phyloP scores from a whole-genome alignment of 352 stramenopile genomes.

The Pythium myriotylum region DNA sequence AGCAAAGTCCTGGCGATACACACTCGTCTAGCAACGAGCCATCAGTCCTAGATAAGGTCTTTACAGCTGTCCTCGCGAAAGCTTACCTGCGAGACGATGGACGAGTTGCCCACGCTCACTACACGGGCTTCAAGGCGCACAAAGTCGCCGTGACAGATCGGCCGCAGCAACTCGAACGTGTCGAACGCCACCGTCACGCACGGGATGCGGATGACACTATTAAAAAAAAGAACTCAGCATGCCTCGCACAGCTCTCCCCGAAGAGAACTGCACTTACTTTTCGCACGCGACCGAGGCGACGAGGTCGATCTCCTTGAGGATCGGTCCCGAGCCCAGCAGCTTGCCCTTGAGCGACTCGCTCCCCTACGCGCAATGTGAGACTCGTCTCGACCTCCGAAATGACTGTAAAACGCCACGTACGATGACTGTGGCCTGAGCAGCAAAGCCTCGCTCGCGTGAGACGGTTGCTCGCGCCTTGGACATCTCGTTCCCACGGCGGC shows the following conservation, averaged over 20 bases:
- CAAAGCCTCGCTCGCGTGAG: conserved; percentile 20
- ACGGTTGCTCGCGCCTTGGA: conserved; percentile 12
- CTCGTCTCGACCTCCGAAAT: neutral
- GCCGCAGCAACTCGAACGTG: conserved; percentile 40
- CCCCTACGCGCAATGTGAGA: conserved; percentile 21
- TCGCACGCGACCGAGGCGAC: conserved; percentile 41
- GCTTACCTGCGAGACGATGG: conserved; percentile 41
- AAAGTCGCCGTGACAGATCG: conserved; percentile 48
- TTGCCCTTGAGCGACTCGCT: conserved; percentile 53
- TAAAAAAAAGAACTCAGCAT: neutral
- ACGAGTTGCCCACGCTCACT: conserved; percentile 41
- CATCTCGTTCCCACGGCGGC: neutral
- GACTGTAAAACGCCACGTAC: conserved; percentile 3
- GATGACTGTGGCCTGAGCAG: conserved; percentile 28
- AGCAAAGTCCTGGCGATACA: conserved; percentile 41
- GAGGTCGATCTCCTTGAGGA: conserved; percentile 54
- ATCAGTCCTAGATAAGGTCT: no score
- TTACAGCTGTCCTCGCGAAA: no score
- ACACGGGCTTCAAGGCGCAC: conserved; percentile 43
- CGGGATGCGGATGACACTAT: conserved; percentile 32
- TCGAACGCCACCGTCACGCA: conserved; percentile 52
- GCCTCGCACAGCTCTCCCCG: neutral
- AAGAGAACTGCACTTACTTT: conserved; percentile 26
- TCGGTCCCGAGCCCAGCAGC: conserved; percentile 47
- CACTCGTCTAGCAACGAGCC: conserved; percentile 28